Percentiles rank a stretch among this genome's conserved stretches.
Conservation (phyloP, 805 yeast genomes). For the Barnettozyma siamensis region DNA sequence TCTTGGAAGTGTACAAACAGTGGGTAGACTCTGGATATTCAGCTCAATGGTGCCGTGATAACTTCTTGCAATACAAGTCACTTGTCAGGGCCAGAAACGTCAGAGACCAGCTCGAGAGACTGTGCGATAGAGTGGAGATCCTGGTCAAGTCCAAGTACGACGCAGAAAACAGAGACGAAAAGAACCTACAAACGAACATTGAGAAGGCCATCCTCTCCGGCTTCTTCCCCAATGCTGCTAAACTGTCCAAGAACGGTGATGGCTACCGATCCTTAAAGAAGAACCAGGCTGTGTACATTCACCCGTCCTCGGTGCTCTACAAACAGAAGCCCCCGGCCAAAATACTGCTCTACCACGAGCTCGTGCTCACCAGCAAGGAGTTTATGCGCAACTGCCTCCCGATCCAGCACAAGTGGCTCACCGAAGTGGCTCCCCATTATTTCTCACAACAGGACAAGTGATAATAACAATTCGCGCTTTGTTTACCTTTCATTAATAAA, state of each 20-base stretch:
- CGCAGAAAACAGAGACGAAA: conserved; percentile 22
- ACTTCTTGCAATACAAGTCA: conserved; percentile 71
- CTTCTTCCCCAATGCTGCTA: conserved; percentile 96
- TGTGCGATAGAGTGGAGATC: conserved; percentile 52
- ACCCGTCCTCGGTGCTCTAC: conserved; percentile 77
- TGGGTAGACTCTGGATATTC: conserved; percentile 70
- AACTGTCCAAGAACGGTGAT: conserved; percentile 69
- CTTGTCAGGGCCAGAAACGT: conserved; percentile 64
- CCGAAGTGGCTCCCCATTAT: conserved; percentile 65
- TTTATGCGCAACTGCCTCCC: conserved; percentile 80
- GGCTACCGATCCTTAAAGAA: conserved; percentile 57
- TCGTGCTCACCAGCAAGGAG: conserved; percentile 81
- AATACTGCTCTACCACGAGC: conserved; percentile 71
- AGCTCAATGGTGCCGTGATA: conserved; percentile 78
- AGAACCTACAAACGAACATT: conserved; percentile 59
- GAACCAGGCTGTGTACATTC: conserved; percentile 70
- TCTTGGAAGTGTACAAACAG: conserved; percentile 68
- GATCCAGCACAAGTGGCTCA: conserved; percentile 65
- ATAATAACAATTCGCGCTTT: neutral
- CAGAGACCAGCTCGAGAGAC: conserved; percentile 56
- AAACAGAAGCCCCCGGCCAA: conserved; percentile 67
- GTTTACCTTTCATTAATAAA: neutral
- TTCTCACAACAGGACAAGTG: conserved; percentile 7
- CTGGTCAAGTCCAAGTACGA: conserved; percentile 30
- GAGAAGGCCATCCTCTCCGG: conserved; percentile 85